phyloP scores from a whole-genome alignment of 805 yeast species.

The Teunomyces funiuensis region DNA sequence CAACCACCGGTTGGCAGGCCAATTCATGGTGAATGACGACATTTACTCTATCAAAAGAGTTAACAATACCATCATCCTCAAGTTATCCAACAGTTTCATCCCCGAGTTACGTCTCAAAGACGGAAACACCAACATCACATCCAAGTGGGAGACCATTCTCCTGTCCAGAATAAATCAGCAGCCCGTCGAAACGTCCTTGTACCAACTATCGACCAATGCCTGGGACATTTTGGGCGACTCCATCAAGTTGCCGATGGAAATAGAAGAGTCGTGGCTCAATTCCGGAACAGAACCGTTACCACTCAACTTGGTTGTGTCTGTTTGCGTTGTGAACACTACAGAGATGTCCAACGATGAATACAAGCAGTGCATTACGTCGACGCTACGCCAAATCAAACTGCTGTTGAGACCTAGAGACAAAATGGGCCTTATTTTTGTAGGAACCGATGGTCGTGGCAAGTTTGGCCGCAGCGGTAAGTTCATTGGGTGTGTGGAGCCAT shows the following conservation, averaged over 20 bases:
- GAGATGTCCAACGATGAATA: slow-evolving; percentile 27
- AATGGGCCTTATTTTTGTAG: slow-evolving; percentile 49
- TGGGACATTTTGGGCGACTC: slow-evolving; percentile 42
- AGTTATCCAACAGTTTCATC: slow-evolving; percentile 38
- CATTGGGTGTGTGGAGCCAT: slow-evolving; percentile 44
- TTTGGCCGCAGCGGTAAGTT: slow-evolving; percentile 42
- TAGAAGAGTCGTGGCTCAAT: slow-evolving; percentile 35
- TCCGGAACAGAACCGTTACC: slow-evolving; percentile 40
- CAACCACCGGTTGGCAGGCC: slow-evolving; percentile 36
- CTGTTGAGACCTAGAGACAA: slow-evolving; percentile 38
- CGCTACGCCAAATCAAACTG: slow-evolving; percentile 25
- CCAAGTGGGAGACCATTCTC: slow-evolving; percentile 43
- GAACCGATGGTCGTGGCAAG: slow-evolving; percentile 42
- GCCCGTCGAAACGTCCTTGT: slow-evolving; percentile 19
- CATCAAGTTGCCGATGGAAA: slow-evolving; percentile 37
- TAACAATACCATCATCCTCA: slow-evolving; percentile 29
- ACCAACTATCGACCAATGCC: slow-evolving; percentile 51
- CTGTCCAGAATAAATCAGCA: slow-evolving; percentile 2
- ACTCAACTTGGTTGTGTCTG: slow-evolving; percentile 42
- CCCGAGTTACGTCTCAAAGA: slow-evolving; percentile 45
- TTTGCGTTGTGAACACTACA: slow-evolving; percentile 39
- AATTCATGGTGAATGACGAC: slow-evolving; percentile 37
- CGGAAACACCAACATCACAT: slow-evolving; percentile 26
- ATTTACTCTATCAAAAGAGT: slow-evolving; percentile 27
- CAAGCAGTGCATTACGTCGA: slow-evolving; percentile 18